Conservation (phyloP, 495 filamentous ascomycete genomes). For the Geoglossum glabrum region DNA sequence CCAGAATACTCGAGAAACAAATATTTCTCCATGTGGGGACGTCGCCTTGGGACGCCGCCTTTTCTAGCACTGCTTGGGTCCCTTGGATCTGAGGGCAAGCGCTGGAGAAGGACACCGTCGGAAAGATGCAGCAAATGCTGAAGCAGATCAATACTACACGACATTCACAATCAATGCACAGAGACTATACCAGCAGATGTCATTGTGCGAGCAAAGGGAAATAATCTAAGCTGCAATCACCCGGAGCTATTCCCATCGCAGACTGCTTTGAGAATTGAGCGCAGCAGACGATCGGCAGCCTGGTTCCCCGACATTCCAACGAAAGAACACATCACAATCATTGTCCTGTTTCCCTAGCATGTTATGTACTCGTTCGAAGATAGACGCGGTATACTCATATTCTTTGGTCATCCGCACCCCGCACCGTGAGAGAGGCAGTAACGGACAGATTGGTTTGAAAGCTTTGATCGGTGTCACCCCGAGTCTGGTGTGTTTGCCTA, state of each 20-base stretch:
- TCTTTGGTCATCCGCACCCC: not conserved
- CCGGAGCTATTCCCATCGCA: not conserved
- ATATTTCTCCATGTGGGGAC: not conserved
- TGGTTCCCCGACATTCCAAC: not conserved
- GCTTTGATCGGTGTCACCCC: not conserved
- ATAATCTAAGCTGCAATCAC: not conserved
- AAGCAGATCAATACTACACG: not conserved
- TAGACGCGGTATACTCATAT: not conserved
- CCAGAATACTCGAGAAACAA: not conserved
- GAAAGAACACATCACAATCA: not conserved
- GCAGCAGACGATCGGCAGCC: not conserved
- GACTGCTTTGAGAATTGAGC: not conserved
- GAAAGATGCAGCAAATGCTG: conserved; percentile 1
- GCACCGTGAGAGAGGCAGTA: not conserved
- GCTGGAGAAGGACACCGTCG: not conserved
- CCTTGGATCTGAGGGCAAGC: not conserved
- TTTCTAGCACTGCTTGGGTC: not conserved
- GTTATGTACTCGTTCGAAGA: not conserved
- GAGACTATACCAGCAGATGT: not conserved
- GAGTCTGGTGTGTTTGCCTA: not conserved
- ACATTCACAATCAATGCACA: not conserved
- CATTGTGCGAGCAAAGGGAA: not conserved
- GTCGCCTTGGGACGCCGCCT: not conserved
- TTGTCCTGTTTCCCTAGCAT: not conserved
- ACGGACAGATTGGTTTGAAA: not conserved